Evolutionary conservation across 495 filamentous ascomycete genomes (phyloP).

Genomic region (Cetradonia linearis): DNA sequence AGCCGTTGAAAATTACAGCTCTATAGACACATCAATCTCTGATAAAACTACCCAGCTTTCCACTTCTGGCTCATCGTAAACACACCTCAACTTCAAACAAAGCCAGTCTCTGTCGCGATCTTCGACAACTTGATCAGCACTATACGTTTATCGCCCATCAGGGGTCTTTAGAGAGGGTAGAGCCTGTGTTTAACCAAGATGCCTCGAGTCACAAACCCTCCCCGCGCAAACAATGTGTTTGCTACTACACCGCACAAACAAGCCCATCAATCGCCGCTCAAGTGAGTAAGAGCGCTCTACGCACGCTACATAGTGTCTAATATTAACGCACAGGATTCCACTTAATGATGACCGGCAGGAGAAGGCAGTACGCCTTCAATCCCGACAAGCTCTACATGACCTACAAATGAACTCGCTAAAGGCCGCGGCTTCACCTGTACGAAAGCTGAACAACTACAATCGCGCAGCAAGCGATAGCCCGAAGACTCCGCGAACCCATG

Average conservation of each 20-base stretch:
- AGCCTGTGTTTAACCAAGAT: slow-evolving; percentile 35
- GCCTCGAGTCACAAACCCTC: slow-evolving; percentile 60
- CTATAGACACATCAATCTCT: neutral
- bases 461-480: slow-evolving; percentile 57
- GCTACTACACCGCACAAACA: slow-evolving; percentile 49
- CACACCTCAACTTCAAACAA: neutral
- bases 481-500: slow-evolving; percentile 46
- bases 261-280: slow-evolving; percentile 51
- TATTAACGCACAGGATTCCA: slow-evolving; percentile 50
- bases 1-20: neutral
- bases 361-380: slow-evolving; percentile 79
- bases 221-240: slow-evolving; percentile 41
- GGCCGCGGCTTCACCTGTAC: slow-evolving; percentile 79
- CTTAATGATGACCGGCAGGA: slow-evolving; percentile 92
- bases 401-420: slow-evolving; percentile 85
- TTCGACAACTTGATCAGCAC: neutral
- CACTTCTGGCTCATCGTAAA: neutral
- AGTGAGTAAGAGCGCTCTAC: slow-evolving; percentile 42
- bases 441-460: slow-evolving; percentile 55
- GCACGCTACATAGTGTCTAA: slow-evolving; percentile 10
- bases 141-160: neutral
- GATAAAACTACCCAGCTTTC: slow-evolving; percentile 1
- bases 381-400: slow-evolving; percentile 78
- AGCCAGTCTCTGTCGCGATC: neutral
- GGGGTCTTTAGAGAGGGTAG: neutral